These are phyloP conservation scores for Rosa hybrid DNA, from an alignment of 331 rosid genomes.

Conservation along the genomic window DNA sequence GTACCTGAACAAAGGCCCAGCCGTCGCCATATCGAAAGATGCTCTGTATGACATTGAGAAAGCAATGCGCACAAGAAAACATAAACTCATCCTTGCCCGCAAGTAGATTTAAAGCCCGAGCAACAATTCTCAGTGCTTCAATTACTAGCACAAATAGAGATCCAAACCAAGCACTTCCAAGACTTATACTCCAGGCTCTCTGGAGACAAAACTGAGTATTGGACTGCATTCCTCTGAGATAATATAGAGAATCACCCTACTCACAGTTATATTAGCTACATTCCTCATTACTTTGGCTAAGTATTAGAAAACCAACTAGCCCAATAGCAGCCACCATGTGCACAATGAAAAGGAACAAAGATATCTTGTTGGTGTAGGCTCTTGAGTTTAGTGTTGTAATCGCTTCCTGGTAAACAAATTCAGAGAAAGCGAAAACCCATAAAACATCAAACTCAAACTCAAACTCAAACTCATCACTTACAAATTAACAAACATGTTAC, in stretches of 20 bases:
- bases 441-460: neutral
- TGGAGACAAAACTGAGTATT: constrained; percentile 72
- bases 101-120: constrained; percentile 67
- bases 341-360: constrained; percentile 66
- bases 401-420: too few relatives aligned
- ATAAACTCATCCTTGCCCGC: constrained; percentile 98
- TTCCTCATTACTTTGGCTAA: constrained; percentile 88
- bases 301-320: constrained; percentile 68
- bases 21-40: constrained; percentile 83
- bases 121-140: constrained; percentile 77
- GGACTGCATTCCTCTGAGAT: constrained; percentile 91
- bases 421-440: neutral
- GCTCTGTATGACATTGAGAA: constrained; percentile 76
- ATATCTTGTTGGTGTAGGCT: constrained; percentile 69
- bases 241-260: constrained; percentile 89
- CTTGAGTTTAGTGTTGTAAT: neutral
- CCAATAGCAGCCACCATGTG: constrained; percentile 59
- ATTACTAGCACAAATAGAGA: constrained; percentile 82
- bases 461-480: neutral
- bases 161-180: constrained; percentile 94
- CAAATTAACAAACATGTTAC: neutral
- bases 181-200: constrained; percentile 75
- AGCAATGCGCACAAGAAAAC: constrained; percentile 97
- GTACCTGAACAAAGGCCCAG: constrained; percentile 98
- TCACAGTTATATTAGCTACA: constrained; percentile 76